Conservation (phyloP, 2,329 filamentous ascomycete species). For the Trichoderma brevicompactum region DNA sequence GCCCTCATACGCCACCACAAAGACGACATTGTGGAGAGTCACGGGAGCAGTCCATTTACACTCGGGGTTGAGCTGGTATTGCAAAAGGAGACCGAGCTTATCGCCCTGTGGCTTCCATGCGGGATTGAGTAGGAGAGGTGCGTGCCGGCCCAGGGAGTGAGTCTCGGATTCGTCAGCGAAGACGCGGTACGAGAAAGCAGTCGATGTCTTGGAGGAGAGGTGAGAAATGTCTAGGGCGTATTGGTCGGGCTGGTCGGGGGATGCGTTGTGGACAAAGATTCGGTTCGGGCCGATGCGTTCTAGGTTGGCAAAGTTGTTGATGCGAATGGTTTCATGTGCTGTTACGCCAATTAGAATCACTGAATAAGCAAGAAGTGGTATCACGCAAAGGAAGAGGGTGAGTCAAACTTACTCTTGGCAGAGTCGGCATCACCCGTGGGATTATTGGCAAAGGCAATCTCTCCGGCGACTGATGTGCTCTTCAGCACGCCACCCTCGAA, state of each 20-base stretch:
- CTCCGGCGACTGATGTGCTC: conserved; percentile 77
- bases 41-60: conserved; percentile 52
- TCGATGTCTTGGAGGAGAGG: conserved; percentile 69
- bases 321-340: conserved; percentile 69
- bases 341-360: neutral
- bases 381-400: too few relatives aligned
- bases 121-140: conserved; percentile 74
- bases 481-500: conserved; percentile 77
- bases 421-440: conserved; percentile 49
- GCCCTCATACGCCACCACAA: conserved; percentile 74
- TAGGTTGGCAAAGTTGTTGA: conserved; percentile 85
- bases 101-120: conserved; percentile 83
- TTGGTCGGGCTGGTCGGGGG: conserved; percentile 70
- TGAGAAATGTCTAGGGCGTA: conserved; percentile 76
- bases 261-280: conserved; percentile 77
- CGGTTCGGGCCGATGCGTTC: conserved; percentile 95
- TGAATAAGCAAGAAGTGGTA: neutral
- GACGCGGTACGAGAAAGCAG: conserved; percentile 92
- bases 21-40: conserved; percentile 70
- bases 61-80: conserved; percentile 80
- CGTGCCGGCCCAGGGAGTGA: conserved; percentile 55
- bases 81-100: conserved; percentile 83
- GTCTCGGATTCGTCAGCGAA: conserved; percentile 67
- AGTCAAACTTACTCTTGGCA: conserved; percentile 51
- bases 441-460: conserved; percentile 87